Base-by-base conservation (phyloP, 1,284 basidiomycete species). In the Ustilago shanxiensis region DNA sequence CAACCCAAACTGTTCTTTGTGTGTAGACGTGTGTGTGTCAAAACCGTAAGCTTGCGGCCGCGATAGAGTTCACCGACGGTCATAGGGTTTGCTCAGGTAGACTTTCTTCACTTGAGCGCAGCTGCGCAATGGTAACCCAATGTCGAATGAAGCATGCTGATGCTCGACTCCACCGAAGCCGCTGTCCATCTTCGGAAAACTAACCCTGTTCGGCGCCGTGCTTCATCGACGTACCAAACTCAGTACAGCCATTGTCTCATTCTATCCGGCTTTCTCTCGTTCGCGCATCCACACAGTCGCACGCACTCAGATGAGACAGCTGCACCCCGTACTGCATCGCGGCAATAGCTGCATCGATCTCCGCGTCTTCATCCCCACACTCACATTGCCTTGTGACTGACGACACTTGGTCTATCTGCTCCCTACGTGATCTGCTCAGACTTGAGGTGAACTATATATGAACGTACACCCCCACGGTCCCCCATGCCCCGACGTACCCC, bases 311-410 rank as follows among this genome's bases (percentile, higher is more conserved):
- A 29, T 33, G 39, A 33, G 29, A 22, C 47, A 22, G 26, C 35
- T 64, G 62, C 37, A 64, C 54, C 53, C 54, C 54, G 44, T 29
- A 49, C 49, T 56, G 61, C 54, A 39, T 9, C n/a, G 9, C 60
- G n/a, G 33, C 60, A 37, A 26, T 44, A 24, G 10, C 22, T 29
- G 47, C 58, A 51, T 62, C 52, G 13, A 37, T 37, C 52, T 62
- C 60, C 52, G 31, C 49, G 37, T 33, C 29, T 28, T 35, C 44
- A 22, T 50, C 53, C 52, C 45, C 44, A 41, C 60, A 55, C 14
- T 20, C 8, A 29, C 49, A 26, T 11, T 31, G 20, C n/a, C 24
- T 13, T 37, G 29, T 24, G 44, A 47, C 60, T 39, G 35, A 39
- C 49, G 61, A 51, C 53, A 49, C 50, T 31, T 24, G 16, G 14